These are phyloP conservation scores for Lactarius pseudohatsudake DNA, from an alignment of 768 basidiomycete genomes.

Conservation along the genomic window DNA sequence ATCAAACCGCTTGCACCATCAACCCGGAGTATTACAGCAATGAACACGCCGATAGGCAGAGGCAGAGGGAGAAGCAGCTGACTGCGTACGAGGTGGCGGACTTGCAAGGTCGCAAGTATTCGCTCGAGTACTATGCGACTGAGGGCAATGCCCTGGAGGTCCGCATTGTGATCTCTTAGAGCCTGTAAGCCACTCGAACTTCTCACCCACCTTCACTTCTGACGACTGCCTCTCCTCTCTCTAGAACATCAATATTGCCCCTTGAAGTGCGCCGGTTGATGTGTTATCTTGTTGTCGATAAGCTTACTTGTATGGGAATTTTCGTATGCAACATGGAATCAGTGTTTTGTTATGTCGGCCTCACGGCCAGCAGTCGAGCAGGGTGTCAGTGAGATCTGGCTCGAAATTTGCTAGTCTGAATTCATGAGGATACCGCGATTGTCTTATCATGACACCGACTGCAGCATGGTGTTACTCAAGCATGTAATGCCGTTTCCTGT, in stretches of 20 bases:
- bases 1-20: constrained; percentile 9
- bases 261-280: too few relatives aligned
- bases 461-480: background rate
- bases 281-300: too few relatives aligned
- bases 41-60: background rate
- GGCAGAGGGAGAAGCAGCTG: constrained; percentile 9
- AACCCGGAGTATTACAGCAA: constrained; percentile 14
- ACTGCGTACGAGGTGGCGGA: background rate
- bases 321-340: too few relatives aligned
- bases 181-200: background rate
- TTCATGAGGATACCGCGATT: background rate
- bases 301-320: too few relatives aligned
- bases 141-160: background rate
- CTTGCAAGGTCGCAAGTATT: background rate
- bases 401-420: background rate
- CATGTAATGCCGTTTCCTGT: background rate
- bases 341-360: too few relatives aligned
- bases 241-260: too few relatives aligned
- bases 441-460: background rate
- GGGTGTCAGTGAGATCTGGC: background rate
- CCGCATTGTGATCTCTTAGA: background rate
- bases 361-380: background rate
- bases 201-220: background rate
- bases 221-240: background rate
- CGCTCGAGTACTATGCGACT: background rate